Percentiles rank a stretch among this genome's conserved stretches.
Evolutionary conservation across 257 asterid genomes (phyloP).

Genomic region (Perilla frutescens): DNA sequence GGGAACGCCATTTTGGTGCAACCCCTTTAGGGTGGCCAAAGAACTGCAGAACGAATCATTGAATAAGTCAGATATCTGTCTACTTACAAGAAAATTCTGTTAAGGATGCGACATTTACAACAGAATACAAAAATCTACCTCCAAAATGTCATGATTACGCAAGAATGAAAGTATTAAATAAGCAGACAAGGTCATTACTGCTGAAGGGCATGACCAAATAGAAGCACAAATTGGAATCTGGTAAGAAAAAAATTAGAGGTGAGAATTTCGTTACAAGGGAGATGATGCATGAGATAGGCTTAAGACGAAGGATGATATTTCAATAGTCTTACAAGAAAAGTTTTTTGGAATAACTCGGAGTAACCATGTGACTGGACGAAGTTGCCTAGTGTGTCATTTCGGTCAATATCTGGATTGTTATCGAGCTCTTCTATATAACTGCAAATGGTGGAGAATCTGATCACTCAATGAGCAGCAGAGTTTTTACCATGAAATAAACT

Average conservation of each 20-base stretch:
- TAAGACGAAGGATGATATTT: not conserved
- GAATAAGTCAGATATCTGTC: not conserved
- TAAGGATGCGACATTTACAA: not conserved
- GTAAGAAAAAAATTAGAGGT: not conserved
- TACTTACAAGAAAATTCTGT: not conserved
- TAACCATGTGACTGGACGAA: conserved; percentile 19
- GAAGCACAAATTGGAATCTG: not conserved
- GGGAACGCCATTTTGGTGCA: conserved; percentile 59
- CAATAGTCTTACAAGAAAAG: conserved; percentile 18
- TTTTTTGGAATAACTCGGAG: conserved; percentile 27
- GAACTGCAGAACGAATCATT: conserved; percentile 42
- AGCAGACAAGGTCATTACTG: too few species aligned
- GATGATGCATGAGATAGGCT: not conserved
- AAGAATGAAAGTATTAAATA: too few species aligned
- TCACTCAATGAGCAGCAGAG: not conserved
- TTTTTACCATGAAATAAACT: not conserved
- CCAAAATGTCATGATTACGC: conserved; percentile 6
- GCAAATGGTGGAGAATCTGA: conserved; percentile 14
- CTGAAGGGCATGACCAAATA: too few species aligned
- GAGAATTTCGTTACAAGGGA: not conserved
- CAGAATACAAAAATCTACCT: conserved; percentile 41
- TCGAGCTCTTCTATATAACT: conserved; percentile 72
- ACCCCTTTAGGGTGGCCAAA: conserved; percentile 68
- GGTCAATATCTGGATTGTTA: conserved; percentile 61
- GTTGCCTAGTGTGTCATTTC: conserved; percentile 52